Evolutionary conservation across 345 rosid species (phyloP).

Genomic region (Camelina hispida): DNA sequence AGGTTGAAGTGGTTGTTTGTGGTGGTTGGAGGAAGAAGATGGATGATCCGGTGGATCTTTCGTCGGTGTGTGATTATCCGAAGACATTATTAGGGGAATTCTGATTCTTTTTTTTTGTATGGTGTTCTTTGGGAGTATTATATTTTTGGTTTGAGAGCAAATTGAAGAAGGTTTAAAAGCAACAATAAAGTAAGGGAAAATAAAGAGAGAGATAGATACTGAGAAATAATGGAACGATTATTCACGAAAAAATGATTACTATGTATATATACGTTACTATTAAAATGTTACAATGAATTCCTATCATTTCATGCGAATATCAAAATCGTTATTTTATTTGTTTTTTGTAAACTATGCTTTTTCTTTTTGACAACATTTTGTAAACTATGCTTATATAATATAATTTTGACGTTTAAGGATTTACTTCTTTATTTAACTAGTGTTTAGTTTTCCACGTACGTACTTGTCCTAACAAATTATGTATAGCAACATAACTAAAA

Average conservation of each 20-base stretch:
- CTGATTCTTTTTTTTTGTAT: conserved; percentile 4
- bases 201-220: conserved; percentile 21
- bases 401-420: too few species aligned
- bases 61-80: conserved; percentile 40
- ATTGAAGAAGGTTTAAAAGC: conserved; percentile 24
- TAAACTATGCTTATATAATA: too few species aligned
- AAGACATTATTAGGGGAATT: conserved; percentile 35
- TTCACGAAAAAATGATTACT: conserved; percentile 24
- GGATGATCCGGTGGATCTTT: conserved; percentile 46
- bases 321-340: neutral
- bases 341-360: too few species aligned
- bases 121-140: conserved; percentile 15
- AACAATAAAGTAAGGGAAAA: conserved; percentile 31
- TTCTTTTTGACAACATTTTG: too few species aligned
- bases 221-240: conserved; percentile 29
- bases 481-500: too few species aligned
- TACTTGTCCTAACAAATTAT: neutral
- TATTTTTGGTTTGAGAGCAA: conserved; percentile 24
- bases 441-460: too few species aligned
- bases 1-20: conserved; percentile 26
- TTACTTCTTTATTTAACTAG: neutral
- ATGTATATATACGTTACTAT: neutral
- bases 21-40: conserved; percentile 36
- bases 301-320: conserved; percentile 20
- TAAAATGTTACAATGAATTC: neutral